Percentiles rank a stretch among this genome's conserved stretches.
Conservation (phyloP, 345 rosid species). For the Iberis pinnata region DNA sequence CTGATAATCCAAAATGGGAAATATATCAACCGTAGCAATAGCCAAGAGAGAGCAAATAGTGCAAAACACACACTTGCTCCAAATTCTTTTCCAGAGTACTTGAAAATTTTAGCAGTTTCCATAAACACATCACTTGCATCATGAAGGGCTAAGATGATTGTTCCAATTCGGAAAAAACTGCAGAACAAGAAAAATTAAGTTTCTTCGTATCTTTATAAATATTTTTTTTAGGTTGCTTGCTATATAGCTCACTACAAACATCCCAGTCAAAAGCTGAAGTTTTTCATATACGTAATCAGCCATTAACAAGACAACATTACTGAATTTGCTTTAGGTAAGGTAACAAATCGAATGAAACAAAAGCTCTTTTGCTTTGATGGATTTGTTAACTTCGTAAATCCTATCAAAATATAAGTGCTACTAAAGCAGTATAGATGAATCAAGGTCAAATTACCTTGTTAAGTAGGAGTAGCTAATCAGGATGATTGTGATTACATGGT, state of each 20-base stretch:
- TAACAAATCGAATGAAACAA: too few relatives aligned
- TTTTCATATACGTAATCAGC: neutral
- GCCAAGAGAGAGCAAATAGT: constrained; percentile 77
- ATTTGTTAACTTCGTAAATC: too few relatives aligned
- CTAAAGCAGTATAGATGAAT: neutral
- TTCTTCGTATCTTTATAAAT: too few relatives aligned
- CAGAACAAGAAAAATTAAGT: neutral
- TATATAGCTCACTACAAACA: too few relatives aligned
- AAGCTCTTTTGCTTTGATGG: too few relatives aligned
- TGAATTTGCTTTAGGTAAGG: too few relatives aligned
- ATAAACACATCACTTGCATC: constrained; percentile 78
- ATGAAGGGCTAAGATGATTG: constrained; percentile 70
- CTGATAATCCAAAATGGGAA: constrained; percentile 84
- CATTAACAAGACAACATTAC: neutral
- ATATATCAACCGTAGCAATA: constrained; percentile 58
- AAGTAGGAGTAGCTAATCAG: constrained; percentile 69
- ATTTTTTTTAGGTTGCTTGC: neutral
- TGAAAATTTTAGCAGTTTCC: constrained; percentile 82
- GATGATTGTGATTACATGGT: constrained; percentile 76
- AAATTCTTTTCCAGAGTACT: constrained; percentile 65
- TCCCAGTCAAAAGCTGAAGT: neutral
- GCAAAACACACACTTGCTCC: constrained; percentile 82
- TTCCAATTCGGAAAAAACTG: constrained; percentile 72
- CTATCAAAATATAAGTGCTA: too few relatives aligned
- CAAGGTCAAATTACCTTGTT: constrained; percentile 43